Percentiles rank a stretch among this genome's conserved stretches.
Evolutionary conservation across 108 stramenopile species (phyloP).

Genomic region (Nannochloropsis granulata): DNA sequence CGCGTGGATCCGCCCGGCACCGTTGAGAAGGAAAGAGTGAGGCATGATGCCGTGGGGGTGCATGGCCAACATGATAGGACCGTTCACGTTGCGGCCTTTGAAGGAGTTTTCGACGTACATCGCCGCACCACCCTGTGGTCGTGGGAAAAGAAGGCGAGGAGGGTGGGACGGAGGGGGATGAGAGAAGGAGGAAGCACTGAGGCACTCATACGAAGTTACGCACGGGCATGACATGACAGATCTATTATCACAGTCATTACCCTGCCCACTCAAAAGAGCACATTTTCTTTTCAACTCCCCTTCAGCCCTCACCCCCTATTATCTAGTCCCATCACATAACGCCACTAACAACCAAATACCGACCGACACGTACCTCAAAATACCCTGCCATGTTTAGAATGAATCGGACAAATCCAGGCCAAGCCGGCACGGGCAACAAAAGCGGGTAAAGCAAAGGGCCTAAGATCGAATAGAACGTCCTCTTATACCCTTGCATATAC

Average conservation of each 20-base stretch:
- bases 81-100: neutral
- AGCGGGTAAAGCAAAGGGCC: neutral
- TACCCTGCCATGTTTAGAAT: neutral
- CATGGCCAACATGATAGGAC: neutral
- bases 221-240: too few relatives aligned
- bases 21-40: neutral
- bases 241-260: too few relatives aligned
- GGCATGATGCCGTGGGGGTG: neutral
- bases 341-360: too few relatives aligned
- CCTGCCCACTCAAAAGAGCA: neutral
- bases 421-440: neutral
- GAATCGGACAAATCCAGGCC: neutral
- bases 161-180: neutral
- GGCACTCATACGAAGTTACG: neutral
- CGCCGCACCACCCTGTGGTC: neutral
- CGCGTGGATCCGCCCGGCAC: neutral
- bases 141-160: neutral
- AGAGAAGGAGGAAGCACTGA: neutral
- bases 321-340: neutral
- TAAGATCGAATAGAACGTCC: neutral
- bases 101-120: neutral
- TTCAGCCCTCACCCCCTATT: neutral
- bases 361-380: neutral
- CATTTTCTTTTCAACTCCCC: neutral
- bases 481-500: neutral